These are phyloP conservation scores for Pichia exigua DNA, from an alignment of 805 yeast species.

Conservation along the genomic window DNA sequence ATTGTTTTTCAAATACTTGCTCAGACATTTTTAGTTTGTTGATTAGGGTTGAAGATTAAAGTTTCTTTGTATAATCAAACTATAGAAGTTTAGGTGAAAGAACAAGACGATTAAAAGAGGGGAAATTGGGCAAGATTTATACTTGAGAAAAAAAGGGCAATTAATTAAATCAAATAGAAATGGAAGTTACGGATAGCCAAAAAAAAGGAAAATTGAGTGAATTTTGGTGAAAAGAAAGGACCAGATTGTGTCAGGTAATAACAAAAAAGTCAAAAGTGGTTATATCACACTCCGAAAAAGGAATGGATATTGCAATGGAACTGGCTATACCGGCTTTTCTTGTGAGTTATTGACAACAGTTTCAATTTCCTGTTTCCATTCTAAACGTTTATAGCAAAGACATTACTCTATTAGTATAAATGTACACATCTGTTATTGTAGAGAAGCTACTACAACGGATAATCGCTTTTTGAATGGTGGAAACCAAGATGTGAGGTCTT, in stretches of 20 bases:
- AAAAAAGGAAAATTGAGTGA: neutral
- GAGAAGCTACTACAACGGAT: no score
- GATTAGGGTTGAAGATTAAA: neutral
- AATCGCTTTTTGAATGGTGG: no score
- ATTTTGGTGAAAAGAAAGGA: neutral
- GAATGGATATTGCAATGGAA: neutral
- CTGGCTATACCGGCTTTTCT: neutral
- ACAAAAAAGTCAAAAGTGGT: neutral
- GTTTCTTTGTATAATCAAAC: no score
- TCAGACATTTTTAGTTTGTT: conserved; percentile 13
- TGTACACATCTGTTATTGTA: neutral
- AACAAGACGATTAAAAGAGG: neutral
- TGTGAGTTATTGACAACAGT: neutral
- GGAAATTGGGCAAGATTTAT: neutral
- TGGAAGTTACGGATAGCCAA: neutral
- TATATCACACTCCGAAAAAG: neutral
- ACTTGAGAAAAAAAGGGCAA: neutral
- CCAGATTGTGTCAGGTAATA: neutral
- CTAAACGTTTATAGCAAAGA: neutral
- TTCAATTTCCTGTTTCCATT: neutral
- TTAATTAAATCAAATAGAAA: neutral
- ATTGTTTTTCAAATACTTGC: conserved; percentile 16
- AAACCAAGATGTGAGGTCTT: no score
- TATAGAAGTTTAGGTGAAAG: neutral
- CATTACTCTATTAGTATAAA: neutral